phyloP scores from a whole-genome alignment of 306 rosid genomes.

The Vicia sativa region DNA sequence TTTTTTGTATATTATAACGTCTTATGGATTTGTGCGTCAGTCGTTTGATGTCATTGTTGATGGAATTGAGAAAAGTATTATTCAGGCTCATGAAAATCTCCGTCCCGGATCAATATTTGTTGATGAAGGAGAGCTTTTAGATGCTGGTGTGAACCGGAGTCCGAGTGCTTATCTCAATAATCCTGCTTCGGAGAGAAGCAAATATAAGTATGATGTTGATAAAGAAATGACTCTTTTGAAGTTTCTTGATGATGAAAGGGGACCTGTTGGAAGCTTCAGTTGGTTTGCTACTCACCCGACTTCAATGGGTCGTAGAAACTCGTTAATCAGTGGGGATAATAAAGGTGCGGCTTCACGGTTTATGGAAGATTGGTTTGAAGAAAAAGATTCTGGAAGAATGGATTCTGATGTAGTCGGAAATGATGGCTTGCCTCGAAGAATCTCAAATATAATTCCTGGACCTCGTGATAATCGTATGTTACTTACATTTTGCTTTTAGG shows the following conservation, averaged over 20 bases:
- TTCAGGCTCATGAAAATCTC: slow-evolving; percentile 87
- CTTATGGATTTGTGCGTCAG: slow-evolving; percentile 89
- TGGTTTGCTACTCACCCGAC: slow-evolving; percentile 99
- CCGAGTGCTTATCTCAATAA: slow-evolving; percentile 94
- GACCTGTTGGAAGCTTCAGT: slow-evolving; percentile 85
- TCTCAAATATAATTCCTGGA: slow-evolving; percentile 53
- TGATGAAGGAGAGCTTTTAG: slow-evolving; percentile 73
- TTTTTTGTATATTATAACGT: slow-evolving; percentile 76
- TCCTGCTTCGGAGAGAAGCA: slow-evolving; percentile 69
- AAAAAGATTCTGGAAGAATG: slow-evolving; percentile 33
- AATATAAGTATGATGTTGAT: slow-evolving; percentile 75
- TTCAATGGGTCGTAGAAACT: slow-evolving; percentile 91
- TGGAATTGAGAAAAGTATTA: slow-evolving; percentile 86
- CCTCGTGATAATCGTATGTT: slow-evolving; percentile 48
- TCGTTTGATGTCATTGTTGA: slow-evolving; percentile 86
- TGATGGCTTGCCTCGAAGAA: slow-evolving; percentile 44
- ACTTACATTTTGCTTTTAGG: slow-evolving; percentile 25
- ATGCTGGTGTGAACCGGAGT: slow-evolving; percentile 89
- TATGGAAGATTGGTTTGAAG: slow-evolving; percentile 97
- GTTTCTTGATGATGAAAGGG: slow-evolving; percentile 82
- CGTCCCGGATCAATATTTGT: slow-evolving; percentile 75
- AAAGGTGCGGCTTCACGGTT: slow-evolving; percentile 94
- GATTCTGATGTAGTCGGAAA: slow-evolving; percentile 34
- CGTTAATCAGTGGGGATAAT: slow-evolving; percentile 88
- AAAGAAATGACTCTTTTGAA: slow-evolving; percentile 90